phyloP scores from a whole-genome alignment of 192 early-diverging fungal species.

The Umbelopsis sp. region DNA sequence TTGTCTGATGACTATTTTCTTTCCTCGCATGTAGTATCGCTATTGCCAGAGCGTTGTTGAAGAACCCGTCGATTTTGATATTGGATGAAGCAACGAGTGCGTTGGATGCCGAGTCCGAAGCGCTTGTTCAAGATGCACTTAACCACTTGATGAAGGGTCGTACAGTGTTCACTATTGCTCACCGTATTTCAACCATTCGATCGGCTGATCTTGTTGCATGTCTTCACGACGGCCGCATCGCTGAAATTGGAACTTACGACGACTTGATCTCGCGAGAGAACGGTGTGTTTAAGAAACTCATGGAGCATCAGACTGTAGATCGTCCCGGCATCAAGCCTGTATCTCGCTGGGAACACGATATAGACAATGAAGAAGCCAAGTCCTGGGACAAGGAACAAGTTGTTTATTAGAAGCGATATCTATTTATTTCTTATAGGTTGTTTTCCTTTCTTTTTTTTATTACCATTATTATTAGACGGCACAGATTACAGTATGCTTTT shows the following conservation, averaged over 20 bases:
- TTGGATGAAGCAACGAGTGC: slow-evolving; percentile 69
- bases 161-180: slow-evolving; percentile 75
- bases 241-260: slow-evolving; percentile 64
- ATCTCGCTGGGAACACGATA: neutral
- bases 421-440: too few species aligned
- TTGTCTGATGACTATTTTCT: neutral
- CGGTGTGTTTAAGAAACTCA: slow-evolving; percentile 41
- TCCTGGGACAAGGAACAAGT: slow-evolving; percentile 1
- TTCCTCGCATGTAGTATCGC: slow-evolving; percentile 30
- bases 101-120: slow-evolving; percentile 66
- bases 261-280: slow-evolving; percentile 53
- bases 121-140: slow-evolving; percentile 67
- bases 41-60: slow-evolving; percentile 49
- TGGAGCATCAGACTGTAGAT: slow-evolving; percentile 38
- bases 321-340: neutral
- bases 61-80: slow-evolving; percentile 48
- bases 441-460: too few species aligned
- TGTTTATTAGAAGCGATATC: too few species aligned
- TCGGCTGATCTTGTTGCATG: slow-evolving; percentile 65
- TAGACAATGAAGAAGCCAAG: neutral
- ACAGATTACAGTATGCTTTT: too few species aligned
- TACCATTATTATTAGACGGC: too few species aligned
- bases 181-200: slow-evolving; percentile 66
- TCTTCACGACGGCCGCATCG: slow-evolving; percentile 47
- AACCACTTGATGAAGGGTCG: slow-evolving; percentile 56